These are phyloP conservation scores for Nakazawaea populi DNA, from an alignment of 805 yeast genomes.

Conservation along the genomic window DNA sequence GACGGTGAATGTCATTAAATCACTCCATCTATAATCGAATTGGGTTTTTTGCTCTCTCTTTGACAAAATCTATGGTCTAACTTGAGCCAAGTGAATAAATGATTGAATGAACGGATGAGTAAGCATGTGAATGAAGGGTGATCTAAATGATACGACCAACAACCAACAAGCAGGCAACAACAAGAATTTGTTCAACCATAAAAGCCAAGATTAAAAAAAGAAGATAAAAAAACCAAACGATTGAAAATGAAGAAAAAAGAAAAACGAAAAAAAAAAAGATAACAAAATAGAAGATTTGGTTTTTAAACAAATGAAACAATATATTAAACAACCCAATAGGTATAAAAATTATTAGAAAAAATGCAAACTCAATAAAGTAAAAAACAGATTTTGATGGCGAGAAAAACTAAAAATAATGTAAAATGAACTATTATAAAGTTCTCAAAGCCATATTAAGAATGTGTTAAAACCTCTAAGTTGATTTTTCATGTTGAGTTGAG, in stretches of 20 bases:
- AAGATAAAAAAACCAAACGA: neutral
- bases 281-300: neutral
- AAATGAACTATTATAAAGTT: slow-evolving; percentile 8
- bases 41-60: too few relatives aligned
- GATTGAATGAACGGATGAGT: neutral
- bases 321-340: slow-evolving; percentile 7
- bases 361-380: neutral
- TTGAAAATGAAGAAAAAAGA: neutral
- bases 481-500: slow-evolving; percentile 84
- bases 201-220: neutral
- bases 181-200: neutral
- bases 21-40: too few relatives aligned
- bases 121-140: neutral
- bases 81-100: too few relatives aligned
- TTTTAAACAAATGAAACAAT: slow-evolving; percentile 1
- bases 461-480: slow-evolving; percentile 36
- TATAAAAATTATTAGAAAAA: slow-evolving; percentile 1
- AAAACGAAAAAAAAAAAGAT: neutral
- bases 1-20: neutral
- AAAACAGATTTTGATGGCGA: neutral
- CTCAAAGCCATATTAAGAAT: slow-evolving; percentile 2
- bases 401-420: neutral
- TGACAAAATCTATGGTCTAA: too few relatives aligned
- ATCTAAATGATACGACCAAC: neutral
- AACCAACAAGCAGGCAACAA: neutral